Evolutionary conservation across 2,329 filamentous ascomycete species (phyloP).

Genomic region (Ilyonectria destructans): DNA sequence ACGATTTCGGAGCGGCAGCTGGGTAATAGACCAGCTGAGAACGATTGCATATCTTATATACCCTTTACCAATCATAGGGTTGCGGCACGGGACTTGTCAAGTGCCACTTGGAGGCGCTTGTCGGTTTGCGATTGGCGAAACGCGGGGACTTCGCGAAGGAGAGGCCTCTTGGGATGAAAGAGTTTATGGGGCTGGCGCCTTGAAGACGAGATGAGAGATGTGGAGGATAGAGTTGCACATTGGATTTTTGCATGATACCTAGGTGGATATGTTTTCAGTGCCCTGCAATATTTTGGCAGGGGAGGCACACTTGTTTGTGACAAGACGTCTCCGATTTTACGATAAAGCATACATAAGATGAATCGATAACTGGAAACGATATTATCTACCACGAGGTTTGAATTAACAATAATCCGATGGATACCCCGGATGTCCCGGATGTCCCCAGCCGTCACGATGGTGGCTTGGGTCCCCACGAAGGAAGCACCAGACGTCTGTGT

Average conservation of each 20-base stretch:
- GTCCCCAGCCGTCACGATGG: neutral
- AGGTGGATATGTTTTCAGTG: conserved; percentile 20
- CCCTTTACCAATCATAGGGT: conserved; percentile 15
- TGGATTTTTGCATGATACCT: conserved; percentile 30
- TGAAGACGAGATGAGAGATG: neutral
- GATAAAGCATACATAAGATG: conserved; percentile 19
- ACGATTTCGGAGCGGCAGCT: conserved; percentile 22
- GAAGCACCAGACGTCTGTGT: conserved; percentile 9
- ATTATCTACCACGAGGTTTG: neutral
- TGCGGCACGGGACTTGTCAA: conserved; percentile 12
- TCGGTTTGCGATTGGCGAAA: conserved; percentile 11
- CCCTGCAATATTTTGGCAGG: conserved; percentile 12
- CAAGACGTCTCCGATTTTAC: conserved; percentile 23
- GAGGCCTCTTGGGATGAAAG: conserved; percentile 1
- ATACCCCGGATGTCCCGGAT: conserved; percentile 3
- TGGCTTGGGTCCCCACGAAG: conserved; percentile 2
- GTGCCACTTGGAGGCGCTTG: neutral
- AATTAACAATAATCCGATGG: conserved; percentile 2
- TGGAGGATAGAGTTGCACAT: conserved; percentile 16
- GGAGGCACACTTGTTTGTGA: conserved; percentile 14
- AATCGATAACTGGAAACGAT: conserved; percentile 9
- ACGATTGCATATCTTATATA: conserved; percentile 7
- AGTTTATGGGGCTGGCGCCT: neutral
- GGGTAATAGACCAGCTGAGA: conserved; percentile 2
- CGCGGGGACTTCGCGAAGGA: neutral